These are phyloP conservation scores for Nymphaea thermarum DNA, from an alignment of 164 flowering plant genomes.

Conservation along the genomic window DNA sequence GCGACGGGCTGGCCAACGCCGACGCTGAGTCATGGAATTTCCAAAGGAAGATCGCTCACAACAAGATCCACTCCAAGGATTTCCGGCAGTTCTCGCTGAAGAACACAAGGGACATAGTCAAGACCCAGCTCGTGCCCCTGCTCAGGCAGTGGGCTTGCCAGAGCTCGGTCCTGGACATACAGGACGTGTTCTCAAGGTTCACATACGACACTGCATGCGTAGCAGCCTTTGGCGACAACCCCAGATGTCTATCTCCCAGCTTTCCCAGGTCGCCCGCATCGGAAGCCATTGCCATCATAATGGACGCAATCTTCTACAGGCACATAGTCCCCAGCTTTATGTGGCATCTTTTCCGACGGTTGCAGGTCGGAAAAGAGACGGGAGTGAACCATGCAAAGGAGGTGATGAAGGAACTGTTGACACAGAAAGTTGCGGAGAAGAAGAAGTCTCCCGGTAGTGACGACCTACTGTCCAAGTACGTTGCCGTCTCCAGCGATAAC, in stretches of 20 bases:
- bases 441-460: constrained; percentile 4
- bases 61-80: not conserved
- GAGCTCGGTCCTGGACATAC: constrained; percentile 4
- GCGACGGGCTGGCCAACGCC: constrained; percentile 4
- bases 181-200: constrained; percentile 9
- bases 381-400: constrained; percentile 13
- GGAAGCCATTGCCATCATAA: constrained; percentile 22
- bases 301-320: constrained; percentile 18
- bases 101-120: not conserved
- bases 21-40: constrained; percentile 4
- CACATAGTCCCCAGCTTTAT: constrained; percentile 17
- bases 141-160: not conserved
- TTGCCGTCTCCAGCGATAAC: constrained; percentile 7
- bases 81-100: not conserved
- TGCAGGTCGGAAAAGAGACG: constrained; percentile 31
- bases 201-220: constrained; percentile 23
- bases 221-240: constrained; percentile 22
- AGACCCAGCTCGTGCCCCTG: constrained; percentile 2
- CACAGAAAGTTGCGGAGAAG: constrained; percentile 9
- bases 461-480: not conserved
- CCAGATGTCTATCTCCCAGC: constrained; percentile 14
- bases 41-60: constrained; percentile 5
- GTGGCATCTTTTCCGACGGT: constrained; percentile 35
- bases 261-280: constrained; percentile 13
- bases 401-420: constrained; percentile 16